Base-by-base conservation (phyloP, 2,329 filamentous ascomycete species). In the Elsinoe ampelina region DNA sequence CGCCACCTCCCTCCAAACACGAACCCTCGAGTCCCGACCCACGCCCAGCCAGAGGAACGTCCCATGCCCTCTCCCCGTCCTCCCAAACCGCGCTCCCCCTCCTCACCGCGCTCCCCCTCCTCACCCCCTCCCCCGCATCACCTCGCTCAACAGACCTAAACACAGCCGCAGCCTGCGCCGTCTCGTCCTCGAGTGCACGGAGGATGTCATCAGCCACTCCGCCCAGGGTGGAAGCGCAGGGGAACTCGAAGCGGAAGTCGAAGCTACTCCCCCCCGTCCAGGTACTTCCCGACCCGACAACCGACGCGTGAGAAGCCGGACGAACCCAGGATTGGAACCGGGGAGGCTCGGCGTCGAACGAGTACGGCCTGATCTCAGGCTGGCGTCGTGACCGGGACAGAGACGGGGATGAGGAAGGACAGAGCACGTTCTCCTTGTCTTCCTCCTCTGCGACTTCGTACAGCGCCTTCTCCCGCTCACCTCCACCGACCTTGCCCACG, bases 1-100 rank as follows among this genome's bases (percentile, higher is more conserved):
- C n/a, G n/a, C n/a, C n/a, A n/a, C n/a, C n/a, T n/a, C n/a, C n/a
- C n/a, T n/a, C n/a, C n/a, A n/a, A n/a, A n/a, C n/a, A n/a, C n/a
- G n/a, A n/a, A n/a, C n/a, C n/a, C n/a, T n/a, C n/a, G n/a, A n/a
- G n/a, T n/a, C n/a, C n/a, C n/a, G n/a, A n/a, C n/a, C n/a, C n/a
- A n/a, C n/a, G n/a, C n/a, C n/a, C n/a, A n/a, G n/a, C n/a, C n/a
- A n/a, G n/a, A n/a, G n/a, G n/a, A n/a, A n/a, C n/a, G n/a, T n/a
- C 45, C 67, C 68, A 64, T 61, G 65, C 65, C 52, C 63, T 60
- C 63, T 71, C 63, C 54, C 68, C 58, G 58, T 68, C 61, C 62
- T 69, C 55, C 70, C 70, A 63, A 61, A 72, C 56, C 67, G 68
- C 64, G 47, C 69, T 78, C 42, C 76, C 74, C 2, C 67, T 81